These are phyloP conservation scores for Mortierella hygrophila DNA, from an alignment of 192 early-diverging fungal genomes.

Conservation along the genomic window DNA sequence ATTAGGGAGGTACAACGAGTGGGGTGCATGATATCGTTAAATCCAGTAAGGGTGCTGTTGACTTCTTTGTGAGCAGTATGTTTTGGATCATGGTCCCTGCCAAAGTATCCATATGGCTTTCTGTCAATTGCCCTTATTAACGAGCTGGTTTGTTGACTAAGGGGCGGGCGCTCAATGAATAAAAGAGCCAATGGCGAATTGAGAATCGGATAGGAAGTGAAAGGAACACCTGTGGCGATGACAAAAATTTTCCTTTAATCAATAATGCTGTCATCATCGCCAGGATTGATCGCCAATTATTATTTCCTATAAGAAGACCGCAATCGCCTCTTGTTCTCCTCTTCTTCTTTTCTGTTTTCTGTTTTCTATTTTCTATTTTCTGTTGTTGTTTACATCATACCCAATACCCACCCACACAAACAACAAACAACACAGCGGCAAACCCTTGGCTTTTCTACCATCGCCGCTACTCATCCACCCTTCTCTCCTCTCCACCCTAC, in stretches of 20 bases:
- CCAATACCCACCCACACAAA: background rate
- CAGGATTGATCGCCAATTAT: background rate
- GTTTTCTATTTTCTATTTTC: background rate
- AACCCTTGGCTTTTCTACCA: no score
- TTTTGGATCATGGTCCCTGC: background rate
- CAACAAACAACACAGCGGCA: no score
- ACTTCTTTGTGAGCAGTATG: background rate
- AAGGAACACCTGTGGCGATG: background rate
- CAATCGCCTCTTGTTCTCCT: background rate
- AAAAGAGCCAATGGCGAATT: no score
- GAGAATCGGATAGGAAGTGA: background rate
- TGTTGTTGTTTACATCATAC: background rate
- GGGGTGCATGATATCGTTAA: background rate
- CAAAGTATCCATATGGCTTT: background rate
- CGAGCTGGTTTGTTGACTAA: no score
- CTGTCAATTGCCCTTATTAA: background rate
- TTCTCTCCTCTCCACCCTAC: background rate
- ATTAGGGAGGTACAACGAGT: background rate
- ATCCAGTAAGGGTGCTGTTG: background rate
- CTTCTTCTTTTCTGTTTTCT: constrained; percentile 2
- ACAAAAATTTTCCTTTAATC: background rate
- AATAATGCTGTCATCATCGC: background rate
- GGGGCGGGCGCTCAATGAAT: no score
- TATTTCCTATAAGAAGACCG: background rate
- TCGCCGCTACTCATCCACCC: background rate